These are phyloP conservation scores for Zasmidium angulare DNA, from an alignment of 2,329 filamentous ascomycete species.

Conservation along the genomic window DNA sequence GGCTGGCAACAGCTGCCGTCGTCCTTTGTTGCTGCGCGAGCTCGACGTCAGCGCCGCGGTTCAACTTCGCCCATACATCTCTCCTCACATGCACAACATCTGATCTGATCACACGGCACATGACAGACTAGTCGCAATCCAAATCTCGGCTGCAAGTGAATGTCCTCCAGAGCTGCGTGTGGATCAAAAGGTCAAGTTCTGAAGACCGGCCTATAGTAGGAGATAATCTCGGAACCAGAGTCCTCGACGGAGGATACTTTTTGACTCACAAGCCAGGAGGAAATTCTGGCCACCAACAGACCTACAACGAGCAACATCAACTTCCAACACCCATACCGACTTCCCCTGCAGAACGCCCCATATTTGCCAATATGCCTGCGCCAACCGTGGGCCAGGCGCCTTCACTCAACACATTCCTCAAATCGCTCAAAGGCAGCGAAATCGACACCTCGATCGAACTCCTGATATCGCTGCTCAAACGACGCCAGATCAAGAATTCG, in stretches of 20 bases:
- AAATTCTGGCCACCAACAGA: not conserved
- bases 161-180: not conserved
- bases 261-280: not conserved
- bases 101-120: not conserved
- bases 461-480: constrained; percentile 81
- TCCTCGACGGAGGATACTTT: not conserved
- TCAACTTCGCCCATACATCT: not conserved
- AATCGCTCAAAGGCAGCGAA: constrained; percentile 70
- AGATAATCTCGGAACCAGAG: not conserved
- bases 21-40: not conserved
- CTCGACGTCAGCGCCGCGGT: not conserved
- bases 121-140: not conserved
- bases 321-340: not conserved
- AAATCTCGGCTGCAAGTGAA: not conserved
- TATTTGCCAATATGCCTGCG: constrained; percentile 53
- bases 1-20: not conserved
- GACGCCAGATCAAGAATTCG: constrained; percentile 83
- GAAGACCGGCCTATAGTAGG: too few relatives aligned
- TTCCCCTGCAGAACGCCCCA: not conserved
- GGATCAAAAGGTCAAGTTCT: too few relatives aligned
- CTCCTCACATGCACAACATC: not conserved
- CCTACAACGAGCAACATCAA: constrained; percentile 4
- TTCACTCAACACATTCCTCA: constrained; percentile 74
- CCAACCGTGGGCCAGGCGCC: constrained; percentile 63
- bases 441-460: constrained; percentile 82